Evolutionary conservation across 73 alveolate species (phyloP), one percentile per base, ranked within the genome.

Genomic region (Tetrahymena thermophila): DNA sequence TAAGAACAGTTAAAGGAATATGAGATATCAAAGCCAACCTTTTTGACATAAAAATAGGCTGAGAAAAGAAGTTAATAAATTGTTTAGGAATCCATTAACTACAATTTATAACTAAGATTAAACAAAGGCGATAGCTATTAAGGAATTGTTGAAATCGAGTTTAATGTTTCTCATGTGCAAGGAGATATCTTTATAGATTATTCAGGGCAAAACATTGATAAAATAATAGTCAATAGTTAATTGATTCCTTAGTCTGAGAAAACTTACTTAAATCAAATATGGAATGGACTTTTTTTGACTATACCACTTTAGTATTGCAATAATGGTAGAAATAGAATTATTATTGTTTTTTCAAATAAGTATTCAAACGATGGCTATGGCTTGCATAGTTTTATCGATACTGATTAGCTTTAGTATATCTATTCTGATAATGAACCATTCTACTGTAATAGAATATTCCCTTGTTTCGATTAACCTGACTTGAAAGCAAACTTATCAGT

Each of bases 391-490:
- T 98, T 96, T 96, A 96, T 95, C n/a, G 99, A 99, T 96, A 99
- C 99, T 14, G 97, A 97, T 85, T 99, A 99, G 94, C 96, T 96
- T 25, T 96, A 99, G 94, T 99, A 99, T 96, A 97, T 99, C 50
- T 98, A 98, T 95, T 97, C 99, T 31, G 99, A 99, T 95, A 96
- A 98, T 57, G 99, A 99, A 93, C 99, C 99, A 5, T 99, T 97
- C 97, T 98, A 96, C 96, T 98, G 99, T 96, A 98, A 99, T 96
- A 97, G 99, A 97, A 97, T 98, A 56, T 97, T 99, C 98, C 99
- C 99, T 40, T 98, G 99, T 94, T 98, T 99, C 95, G 99, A 99
- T 97, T 98, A 99, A 96, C 99, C 99, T 37, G 99, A 99, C 96
- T 85, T 99, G 57, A 99, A 98, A 97, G 99, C 99, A 19, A 93